Conservation (phyloP, 805 yeast genomes). For the Cyberlindnera sargentensis region DNA sequence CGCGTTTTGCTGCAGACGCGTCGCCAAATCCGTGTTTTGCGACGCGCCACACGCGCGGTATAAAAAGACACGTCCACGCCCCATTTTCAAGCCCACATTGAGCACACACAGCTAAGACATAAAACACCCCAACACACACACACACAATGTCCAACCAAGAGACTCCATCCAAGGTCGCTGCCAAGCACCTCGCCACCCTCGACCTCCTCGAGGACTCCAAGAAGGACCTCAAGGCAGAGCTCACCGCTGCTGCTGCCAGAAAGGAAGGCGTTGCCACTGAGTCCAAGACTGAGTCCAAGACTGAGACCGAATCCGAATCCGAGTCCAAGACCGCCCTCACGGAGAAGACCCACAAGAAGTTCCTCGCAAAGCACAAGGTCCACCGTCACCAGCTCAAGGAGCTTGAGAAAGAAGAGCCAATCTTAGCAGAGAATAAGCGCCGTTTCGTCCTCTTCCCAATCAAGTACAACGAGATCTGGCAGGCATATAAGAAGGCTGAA, state of each 20-base stretch:
- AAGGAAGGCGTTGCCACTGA: constrained; percentile 23
- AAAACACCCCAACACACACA: background rate
- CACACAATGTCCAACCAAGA: constrained; percentile 38
- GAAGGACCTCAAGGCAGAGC: constrained; percentile 36
- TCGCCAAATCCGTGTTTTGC: background rate
- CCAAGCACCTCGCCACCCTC: constrained; percentile 45
- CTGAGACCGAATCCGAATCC: constrained; percentile 13
- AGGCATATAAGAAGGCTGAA: constrained; percentile 97
- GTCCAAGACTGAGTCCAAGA: constrained; percentile 4
- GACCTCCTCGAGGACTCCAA: constrained; percentile 34
- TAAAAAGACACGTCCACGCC: background rate
- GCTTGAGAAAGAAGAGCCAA: constrained; percentile 82
- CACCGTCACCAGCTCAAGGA: constrained; percentile 72
- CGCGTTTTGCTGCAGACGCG: background rate
- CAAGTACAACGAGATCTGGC: constrained; percentile 97
- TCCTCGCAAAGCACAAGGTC: constrained; percentile 53
- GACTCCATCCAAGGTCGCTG: constrained; percentile 67
- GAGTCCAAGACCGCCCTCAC: constrained; percentile 20
- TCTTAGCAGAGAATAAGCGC: constrained; percentile 74
- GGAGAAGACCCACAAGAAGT: constrained; percentile 41
- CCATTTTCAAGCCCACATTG: background rate
- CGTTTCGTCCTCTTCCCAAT: constrained; percentile 95
- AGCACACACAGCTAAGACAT: background rate
- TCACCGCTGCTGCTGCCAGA: constrained; percentile 35
- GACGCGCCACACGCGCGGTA: background rate